Percentiles rank a stretch among this genome's conserved stretches.
Conservation (phyloP, 192 early-diverging fungal species). For the Coemansia sp. region DNA sequence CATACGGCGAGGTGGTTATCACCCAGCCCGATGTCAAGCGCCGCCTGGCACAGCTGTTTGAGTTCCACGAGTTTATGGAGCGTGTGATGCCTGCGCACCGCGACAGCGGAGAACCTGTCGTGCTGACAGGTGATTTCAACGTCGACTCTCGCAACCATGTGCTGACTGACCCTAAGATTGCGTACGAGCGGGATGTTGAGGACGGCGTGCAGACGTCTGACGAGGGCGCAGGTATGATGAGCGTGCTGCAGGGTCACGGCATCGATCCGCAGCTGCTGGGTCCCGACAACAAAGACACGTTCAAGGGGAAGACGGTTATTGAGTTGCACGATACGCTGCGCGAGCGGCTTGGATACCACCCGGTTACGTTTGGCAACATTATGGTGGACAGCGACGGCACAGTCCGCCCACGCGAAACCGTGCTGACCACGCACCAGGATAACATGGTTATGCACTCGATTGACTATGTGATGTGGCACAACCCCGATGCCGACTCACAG, state of each 20-base stretch:
- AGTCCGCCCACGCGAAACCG: slow-evolving; percentile 57
- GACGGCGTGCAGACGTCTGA: slow-evolving; percentile 45
- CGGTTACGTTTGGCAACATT: slow-evolving; percentile 78
- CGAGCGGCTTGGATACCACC: slow-evolving; percentile 63
- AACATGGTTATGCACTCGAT: slow-evolving; percentile 52
- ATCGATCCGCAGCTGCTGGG: slow-evolving; percentile 46
- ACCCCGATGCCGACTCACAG: slow-evolving; percentile 27
- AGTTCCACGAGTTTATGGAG: slow-evolving; percentile 66
- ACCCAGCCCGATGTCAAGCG: slow-evolving; percentile 55
- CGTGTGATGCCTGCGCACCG: slow-evolving; percentile 46
- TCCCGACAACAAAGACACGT: slow-evolving; percentile 41
- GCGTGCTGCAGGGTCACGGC: slow-evolving; percentile 51
- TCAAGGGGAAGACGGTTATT: slow-evolving; percentile 31
- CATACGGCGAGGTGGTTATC: slow-evolving; percentile 58
- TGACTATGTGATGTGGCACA: slow-evolving; percentile 55
- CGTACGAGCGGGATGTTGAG: slow-evolving; percentile 49
- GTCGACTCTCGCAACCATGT: slow-evolving; percentile 51
- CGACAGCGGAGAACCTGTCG: slow-evolving; percentile 53
- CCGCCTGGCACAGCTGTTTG: slow-evolving; percentile 59
- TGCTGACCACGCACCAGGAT: slow-evolving; percentile 58
- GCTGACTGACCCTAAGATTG: slow-evolving; percentile 20
- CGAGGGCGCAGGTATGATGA: slow-evolving; percentile 61
- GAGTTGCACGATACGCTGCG: slow-evolving; percentile 58
- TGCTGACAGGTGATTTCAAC: slow-evolving; percentile 70
- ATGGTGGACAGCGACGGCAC: slow-evolving; percentile 48